Percentiles rank a stretch among this genome's conserved stretches.
These are phyloP conservation scores for Plantago coronopus DNA, from an alignment of 305 asterid genomes.

Conservation along the genomic window DNA sequence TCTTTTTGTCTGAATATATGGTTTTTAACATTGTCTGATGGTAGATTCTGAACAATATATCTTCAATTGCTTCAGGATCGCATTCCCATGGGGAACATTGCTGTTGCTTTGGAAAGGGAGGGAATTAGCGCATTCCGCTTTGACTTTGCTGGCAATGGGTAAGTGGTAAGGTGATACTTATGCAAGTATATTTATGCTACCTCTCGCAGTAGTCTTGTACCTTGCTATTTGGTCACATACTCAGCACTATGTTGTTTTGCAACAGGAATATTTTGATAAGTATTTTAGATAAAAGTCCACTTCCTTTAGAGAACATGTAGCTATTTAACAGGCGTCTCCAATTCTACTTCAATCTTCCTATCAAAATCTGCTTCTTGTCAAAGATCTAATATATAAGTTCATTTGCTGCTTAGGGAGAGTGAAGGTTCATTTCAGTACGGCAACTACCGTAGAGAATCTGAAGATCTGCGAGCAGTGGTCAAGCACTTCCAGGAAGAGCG, in stretches of 20 bases:
- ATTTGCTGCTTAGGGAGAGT: conserved; percentile 57
- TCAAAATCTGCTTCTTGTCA: conserved; percentile 2
- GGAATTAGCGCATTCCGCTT: conserved; percentile 81
- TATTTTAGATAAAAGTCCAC: too few species aligned
- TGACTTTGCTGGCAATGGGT: conserved; percentile 98
- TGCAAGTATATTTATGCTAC: too few species aligned
- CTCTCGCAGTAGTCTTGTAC: too few species aligned
- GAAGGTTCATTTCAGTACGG: conserved; percentile 88
- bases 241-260: too few species aligned
- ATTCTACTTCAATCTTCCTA: neutral
- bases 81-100: conserved; percentile 80
- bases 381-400: neutral
- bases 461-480: conserved; percentile 66
- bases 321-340: neutral
- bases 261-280: too few species aligned
- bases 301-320: too few species aligned
- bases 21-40: conserved; percentile 1
- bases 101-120: conserved; percentile 55
- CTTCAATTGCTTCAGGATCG: conserved; percentile 47
- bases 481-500: conserved; percentile 54
- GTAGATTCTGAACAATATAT: neutral
- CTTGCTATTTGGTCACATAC: neutral
- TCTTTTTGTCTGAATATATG: neutral
- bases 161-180: conserved; percentile 13
- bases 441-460: conserved; percentile 75